Base-by-base conservation (phyloP, 1,284 basidiomycete species). In the Stereum hirsutum region DNA sequence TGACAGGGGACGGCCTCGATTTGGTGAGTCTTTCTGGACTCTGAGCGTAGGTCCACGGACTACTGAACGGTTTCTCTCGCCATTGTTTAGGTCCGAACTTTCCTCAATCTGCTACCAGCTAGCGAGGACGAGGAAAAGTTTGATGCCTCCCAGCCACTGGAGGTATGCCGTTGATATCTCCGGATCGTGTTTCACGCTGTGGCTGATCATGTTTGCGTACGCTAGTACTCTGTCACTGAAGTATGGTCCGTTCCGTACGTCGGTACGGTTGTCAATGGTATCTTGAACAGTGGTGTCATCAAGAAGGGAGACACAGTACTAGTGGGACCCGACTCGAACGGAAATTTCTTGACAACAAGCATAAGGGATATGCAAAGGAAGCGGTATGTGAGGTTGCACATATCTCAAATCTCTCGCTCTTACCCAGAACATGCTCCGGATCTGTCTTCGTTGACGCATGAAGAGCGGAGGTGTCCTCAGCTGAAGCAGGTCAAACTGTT, bases 361-460 rank as follows among this genome's bases (percentile, higher is more conserved):
- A 72, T 99, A 50, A 91, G 90, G 67, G 88, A 82, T 47, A 99
- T 99, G 63, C 94, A 99, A 64, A 76, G 94, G 41, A 99, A 98
- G 63, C 70, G 89, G 83, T 83, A 42, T 20, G 67, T 52, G 27
- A 7, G 36, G 1, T 8, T 12, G 39, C 20, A 1, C 21, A 6
- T 8, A 11, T 24, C 11, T n/a, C n/a, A n/a, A n/a, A n/a, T 4
- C 15, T 28, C n/a, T 17, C 17, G 20, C 28, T 48, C 17, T 34
- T n/a, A 19, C 11, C 35, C 23, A 21, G n/a, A n/a, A n/a, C n/a
- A n/a, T n/a, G n/a, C n/a, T n/a, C n/a, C 23, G 27, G 20, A 27
- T 45, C 25, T 34, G 39, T 14, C 30, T 31, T 27, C 37, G 41
- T 19, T 28, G 30, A 38, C 20, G 27, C 23, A 46, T 32, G 28